Evolutionary conservation across 1,284 basidiomycete species (phyloP), one percentile per base, ranked within the genome.

Genomic region (Vanrija sp.): DNA sequence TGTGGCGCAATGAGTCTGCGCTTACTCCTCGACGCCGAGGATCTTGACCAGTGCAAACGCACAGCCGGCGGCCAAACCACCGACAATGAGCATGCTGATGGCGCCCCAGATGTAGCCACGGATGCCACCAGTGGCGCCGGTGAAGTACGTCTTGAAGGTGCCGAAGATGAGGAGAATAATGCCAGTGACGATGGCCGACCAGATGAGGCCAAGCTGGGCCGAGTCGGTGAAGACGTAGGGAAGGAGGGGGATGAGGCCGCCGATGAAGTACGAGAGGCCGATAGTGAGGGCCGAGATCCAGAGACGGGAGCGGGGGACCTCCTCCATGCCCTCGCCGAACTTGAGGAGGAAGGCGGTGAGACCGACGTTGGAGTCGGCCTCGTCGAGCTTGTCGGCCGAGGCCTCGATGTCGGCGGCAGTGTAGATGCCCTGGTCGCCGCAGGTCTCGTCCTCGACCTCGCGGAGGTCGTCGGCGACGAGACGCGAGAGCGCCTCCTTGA

Each of bases 241-340:
- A 6, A 91, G 65, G 43, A 95, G 82, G 1, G 91, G 92, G 67
- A 95, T 88, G 52, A 92, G 81, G 39, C 92, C 92, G 52, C 92
- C 92, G 54, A 78, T 57, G 49, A 77, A 77, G 69, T 78, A 94
- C 45, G 67, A 93, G 81, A 80, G 89, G 87, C 93, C 93, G 70
- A 97, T 96, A 0, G 93, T 97, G 64, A 95, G 83, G 1, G 94
- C 93, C 3, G 90, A 94, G 46, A 87, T 82, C 78, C 91, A 96
- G 55, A 82, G 66, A 26, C 81, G 66, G 78, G 79, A 65, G 80
- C 82, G 82, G 1, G 88, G 87, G 34, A 90, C 83, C 77, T 96
- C 92, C 81, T 94, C 91, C 60, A 95, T 74, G 21, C 91, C 89
- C 73, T 91, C 88, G 29, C 92, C 91, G 66, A 96, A 96, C 76